phyloP scores from a whole-genome alignment of 1,284 basidiomycete species.

The Trichosporon faecale region DNA sequence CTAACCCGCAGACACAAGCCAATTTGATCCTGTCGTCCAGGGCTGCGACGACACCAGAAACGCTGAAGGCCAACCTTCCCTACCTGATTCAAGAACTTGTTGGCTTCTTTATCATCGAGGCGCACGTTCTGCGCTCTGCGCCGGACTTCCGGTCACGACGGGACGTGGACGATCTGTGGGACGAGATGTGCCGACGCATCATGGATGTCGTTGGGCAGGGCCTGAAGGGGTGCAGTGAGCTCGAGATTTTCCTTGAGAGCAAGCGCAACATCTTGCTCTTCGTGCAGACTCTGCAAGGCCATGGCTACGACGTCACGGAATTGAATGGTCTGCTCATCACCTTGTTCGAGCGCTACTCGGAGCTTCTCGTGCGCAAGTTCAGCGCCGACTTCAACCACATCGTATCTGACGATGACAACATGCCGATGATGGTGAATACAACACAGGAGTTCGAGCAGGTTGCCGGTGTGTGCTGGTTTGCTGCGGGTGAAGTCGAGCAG shows the following conservation, averaged over 20 bases:
- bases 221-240: constrained; percentile 71
- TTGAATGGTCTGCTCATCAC: constrained; percentile 80
- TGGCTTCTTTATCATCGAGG: constrained; percentile 98
- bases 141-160: constrained; percentile 74
- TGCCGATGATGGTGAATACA: constrained; percentile 81
- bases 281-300: constrained; percentile 85
- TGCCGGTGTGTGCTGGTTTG: constrained; percentile 80
- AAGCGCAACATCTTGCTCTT: constrained; percentile 84
- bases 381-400: constrained; percentile 76
- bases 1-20: constrained; percentile 74
- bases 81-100: constrained; percentile 85
- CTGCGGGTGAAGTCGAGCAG: constrained; percentile 62
- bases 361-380: constrained; percentile 78
- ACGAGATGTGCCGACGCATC: constrained; percentile 75
- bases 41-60: constrained; percentile 50
- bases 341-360: constrained; percentile 86
- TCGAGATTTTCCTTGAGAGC: constrained; percentile 75
- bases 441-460: constrained; percentile 70
- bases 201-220: constrained; percentile 71
- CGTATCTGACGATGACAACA: constrained; percentile 82
- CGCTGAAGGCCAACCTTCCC: constrained; percentile 55
- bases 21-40: constrained; percentile 80
- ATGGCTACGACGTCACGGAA: constrained; percentile 76
- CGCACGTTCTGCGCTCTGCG: constrained; percentile 84
- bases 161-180: constrained; percentile 96